Conservation (phyloP, 371 early-diverging fungal genomes). For the Choanephora cucurbitarum region DNA sequence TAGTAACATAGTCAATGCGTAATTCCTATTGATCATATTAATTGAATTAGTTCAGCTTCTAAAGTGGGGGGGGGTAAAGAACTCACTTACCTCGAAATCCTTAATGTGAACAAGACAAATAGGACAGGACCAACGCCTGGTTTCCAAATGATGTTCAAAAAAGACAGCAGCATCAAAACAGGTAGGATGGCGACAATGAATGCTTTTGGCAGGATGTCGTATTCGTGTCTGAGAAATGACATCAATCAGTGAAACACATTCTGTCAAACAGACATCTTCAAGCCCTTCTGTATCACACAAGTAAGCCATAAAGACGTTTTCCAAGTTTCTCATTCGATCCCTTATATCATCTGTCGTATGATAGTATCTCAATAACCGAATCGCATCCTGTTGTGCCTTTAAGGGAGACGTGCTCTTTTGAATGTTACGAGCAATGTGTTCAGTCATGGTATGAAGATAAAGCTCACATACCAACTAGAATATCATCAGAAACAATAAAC, state of each 20-base stretch:
- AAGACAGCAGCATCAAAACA: conserved; percentile 26
- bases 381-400: conserved; percentile 11
- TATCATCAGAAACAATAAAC: neutral
- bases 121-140: conserved; percentile 27
- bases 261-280: neutral
- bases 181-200: conserved; percentile 19
- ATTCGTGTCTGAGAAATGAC: conserved; percentile 9
- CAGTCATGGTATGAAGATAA: conserved; percentile 26
- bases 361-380: conserved; percentile 20
- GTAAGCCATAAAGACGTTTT: conserved; percentile 16
- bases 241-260: conserved; percentile 11
- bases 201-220: conserved; percentile 19
- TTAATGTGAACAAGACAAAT: conserved; percentile 30
- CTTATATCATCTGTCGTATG: conserved; percentile 2
- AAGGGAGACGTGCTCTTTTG: conserved; percentile 16
- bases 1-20: conserved; percentile 16
- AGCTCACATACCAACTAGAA: conserved; percentile 22
- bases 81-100: conserved; percentile 15
- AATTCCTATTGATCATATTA: conserved; percentile 12
- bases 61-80: no score
- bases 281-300: conserved; percentile 9
- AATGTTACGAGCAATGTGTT: conserved; percentile 20
- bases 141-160: conserved; percentile 17
- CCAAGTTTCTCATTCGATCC: conserved; percentile 8
- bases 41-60: no score